phyloP scores from a whole-genome alignment of 1,284 basidiomycete genomes.

The Papiliotrema nemorosa region DNA sequence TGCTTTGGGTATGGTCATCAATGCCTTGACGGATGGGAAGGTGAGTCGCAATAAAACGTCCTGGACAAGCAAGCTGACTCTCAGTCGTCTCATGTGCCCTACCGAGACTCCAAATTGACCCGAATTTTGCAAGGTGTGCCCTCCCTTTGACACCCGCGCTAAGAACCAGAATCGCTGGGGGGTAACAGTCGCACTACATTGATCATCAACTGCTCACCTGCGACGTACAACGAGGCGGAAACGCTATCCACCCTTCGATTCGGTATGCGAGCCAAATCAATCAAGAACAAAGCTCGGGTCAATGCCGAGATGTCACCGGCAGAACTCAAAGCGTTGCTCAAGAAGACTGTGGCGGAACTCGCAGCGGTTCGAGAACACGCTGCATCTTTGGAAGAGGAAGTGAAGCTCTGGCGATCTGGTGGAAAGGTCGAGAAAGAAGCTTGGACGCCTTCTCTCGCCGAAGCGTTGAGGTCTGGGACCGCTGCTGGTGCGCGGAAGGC shows the following conservation, averaged over 20 bases:
- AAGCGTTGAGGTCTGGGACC: slow-evolving; percentile 52
- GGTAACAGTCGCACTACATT: slow-evolving; percentile 98
- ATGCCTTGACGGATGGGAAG: slow-evolving; percentile 94
- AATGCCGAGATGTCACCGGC: slow-evolving; percentile 96
- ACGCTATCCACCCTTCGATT: slow-evolving; percentile 97
- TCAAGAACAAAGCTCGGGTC: slow-evolving; percentile 99
- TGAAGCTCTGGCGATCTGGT: slow-evolving; percentile 85
- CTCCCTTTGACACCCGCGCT: not conserved
- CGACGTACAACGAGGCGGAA: slow-evolving; percentile 93
- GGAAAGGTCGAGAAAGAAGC: slow-evolving; percentile 79
- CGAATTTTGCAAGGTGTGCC: slow-evolving; percentile 79
- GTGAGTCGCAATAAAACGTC: slow-evolving; percentile 50
- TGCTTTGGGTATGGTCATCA: slow-evolving; percentile 99
- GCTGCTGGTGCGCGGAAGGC: slow-evolving; percentile 47
- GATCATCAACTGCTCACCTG: slow-evolving; percentile 98
- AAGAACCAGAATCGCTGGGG: slow-evolving; percentile 76
- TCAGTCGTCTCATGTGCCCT: slow-evolving; percentile 94
- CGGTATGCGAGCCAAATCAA: slow-evolving; percentile 97
- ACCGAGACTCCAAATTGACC: slow-evolving; percentile 98
- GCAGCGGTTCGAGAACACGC: slow-evolving; percentile 83
- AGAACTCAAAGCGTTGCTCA: slow-evolving; percentile 88
- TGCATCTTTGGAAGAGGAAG: slow-evolving; percentile 82
- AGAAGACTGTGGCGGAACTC: slow-evolving; percentile 84
- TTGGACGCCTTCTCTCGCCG: slow-evolving; percentile 62
- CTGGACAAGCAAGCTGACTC: slow-evolving; percentile 6